Percentiles rank a stretch among this genome's conserved stretches.
These are phyloP conservation scores for Mortierella sp. DNA, from an alignment of 371 early-diverging fungal genomes.

Conservation along the genomic window DNA sequence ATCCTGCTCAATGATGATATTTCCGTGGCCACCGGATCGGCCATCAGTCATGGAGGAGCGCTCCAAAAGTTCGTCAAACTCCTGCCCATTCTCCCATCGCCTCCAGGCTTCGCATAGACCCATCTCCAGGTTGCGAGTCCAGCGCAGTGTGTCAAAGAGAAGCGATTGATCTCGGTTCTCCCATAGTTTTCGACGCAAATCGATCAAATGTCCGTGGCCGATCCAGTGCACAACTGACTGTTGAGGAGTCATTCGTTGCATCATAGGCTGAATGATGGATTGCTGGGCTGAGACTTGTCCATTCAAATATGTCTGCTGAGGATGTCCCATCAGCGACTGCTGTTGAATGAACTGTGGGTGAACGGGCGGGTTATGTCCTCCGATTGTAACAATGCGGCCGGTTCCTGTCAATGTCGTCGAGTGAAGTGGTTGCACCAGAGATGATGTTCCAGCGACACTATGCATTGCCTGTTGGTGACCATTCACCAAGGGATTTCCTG, in stretches of 20 bases:
- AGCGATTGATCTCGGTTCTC: slow-evolving; percentile 77
- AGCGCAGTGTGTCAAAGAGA: slow-evolving; percentile 89
- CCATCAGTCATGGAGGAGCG: slow-evolving; percentile 4
- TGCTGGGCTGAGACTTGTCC: too few species aligned
- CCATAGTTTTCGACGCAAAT: slow-evolving; percentile 80
- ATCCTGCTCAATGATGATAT: slow-evolving; percentile 30
- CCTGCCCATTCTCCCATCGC: slow-evolving; percentile 77
- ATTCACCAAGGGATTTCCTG: neutral
- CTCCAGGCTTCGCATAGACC: slow-evolving; percentile 81
- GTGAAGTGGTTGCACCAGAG: neutral
- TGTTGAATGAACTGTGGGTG: neutral
- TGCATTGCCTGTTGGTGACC: neutral
- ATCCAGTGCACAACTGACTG: slow-evolving; percentile 55
- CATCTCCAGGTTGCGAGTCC: slow-evolving; percentile 88
- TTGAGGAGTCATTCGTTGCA: too few species aligned
- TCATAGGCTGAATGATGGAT: slow-evolving; percentile 6
- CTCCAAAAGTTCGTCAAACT: slow-evolving; percentile 57
- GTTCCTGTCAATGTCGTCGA: too few species aligned
- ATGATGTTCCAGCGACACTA: neutral
- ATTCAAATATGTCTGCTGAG: too few species aligned
- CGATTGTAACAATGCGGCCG: too few species aligned
- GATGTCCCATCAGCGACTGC: neutral
- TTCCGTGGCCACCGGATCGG: slow-evolving; percentile 12
- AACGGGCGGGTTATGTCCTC: too few species aligned
- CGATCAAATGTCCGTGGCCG: slow-evolving; percentile 72